Evolutionary conservation across 164 flowering plant genomes (phyloP).

Genomic region (Piper longum): DNA sequence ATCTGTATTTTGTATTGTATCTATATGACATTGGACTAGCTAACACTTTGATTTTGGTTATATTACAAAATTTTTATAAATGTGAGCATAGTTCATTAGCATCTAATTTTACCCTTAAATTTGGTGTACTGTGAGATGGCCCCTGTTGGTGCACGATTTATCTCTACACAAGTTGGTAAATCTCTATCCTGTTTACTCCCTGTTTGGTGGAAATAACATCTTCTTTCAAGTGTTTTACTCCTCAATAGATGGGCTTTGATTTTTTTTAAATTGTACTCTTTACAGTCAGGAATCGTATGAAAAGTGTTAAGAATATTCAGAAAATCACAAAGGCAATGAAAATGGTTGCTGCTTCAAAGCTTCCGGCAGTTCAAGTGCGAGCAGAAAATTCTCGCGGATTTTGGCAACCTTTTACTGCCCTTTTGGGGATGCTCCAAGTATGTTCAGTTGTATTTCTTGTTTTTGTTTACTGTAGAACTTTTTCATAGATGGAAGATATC

Average conservation of each 20-base stretch:
- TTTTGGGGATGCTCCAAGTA: constrained; percentile 90
- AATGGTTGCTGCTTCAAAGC: constrained; percentile 98
- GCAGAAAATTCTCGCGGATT: constrained; percentile 96
- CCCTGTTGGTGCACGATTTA: constrained; percentile 53
- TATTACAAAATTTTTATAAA: too few relatives aligned
- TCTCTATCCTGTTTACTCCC: neutral
- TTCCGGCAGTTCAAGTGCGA: constrained; percentile 64
- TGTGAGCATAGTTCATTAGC: too few relatives aligned
- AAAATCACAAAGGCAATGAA: constrained; percentile 99
- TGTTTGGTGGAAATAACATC: neutral
- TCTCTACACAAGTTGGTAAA: constrained; percentile 90
- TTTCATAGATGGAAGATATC: too few relatives aligned
- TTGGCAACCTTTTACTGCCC: constrained; percentile 98
- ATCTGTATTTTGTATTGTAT: too few relatives aligned
- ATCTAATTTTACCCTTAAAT: neutral
- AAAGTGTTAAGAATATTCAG: constrained; percentile 92
- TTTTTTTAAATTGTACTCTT: neutral
- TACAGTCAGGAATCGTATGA: constrained; percentile 91
- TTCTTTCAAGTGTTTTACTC: neutral
- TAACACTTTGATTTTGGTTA: too few relatives aligned
- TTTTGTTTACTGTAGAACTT: neutral
- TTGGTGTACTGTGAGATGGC: constrained; percentile 43
- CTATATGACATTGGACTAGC: too few relatives aligned
- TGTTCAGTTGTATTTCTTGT: constrained; percentile 10
- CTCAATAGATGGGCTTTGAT: neutral